These are phyloP conservation scores for Ceratocystis harringtonii DNA, from an alignment of 2,329 filamentous ascomycete genomes.

Conservation along the genomic window DNA sequence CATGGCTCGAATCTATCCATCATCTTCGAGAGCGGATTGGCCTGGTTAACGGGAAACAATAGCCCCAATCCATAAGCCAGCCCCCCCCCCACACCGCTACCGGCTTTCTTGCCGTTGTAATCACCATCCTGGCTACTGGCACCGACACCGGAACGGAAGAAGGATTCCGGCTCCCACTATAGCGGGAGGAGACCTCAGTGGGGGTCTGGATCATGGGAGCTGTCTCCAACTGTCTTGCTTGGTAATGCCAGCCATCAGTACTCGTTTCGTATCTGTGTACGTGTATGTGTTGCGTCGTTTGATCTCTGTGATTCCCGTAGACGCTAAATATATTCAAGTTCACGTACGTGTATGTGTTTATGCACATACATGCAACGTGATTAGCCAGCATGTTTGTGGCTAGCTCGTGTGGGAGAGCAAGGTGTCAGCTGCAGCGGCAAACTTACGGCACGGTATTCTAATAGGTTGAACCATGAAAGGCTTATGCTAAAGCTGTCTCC, in stretches of 20 bases:
- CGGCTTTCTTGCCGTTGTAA: neutral
- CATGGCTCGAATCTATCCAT: too few relatives aligned
- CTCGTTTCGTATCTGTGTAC: neutral
- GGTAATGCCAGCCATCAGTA: neutral
- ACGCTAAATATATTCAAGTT: too few relatives aligned
- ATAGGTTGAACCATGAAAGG: neutral
- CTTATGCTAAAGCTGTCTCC: neutral
- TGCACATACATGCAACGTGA: neutral
- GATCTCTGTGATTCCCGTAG: too few relatives aligned
- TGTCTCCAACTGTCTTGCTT: neutral
- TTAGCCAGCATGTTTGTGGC: neutral
- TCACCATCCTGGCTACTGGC: neutral
- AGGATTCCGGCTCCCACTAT: neutral
- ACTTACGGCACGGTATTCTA: neutral
- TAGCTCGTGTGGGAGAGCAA: neutral
- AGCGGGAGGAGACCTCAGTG: neutral
- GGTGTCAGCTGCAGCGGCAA: neutral
- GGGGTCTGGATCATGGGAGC: neutral
- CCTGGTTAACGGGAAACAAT: neutral
- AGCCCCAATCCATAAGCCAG: neutral
- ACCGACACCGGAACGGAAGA: conserved; percentile 7
- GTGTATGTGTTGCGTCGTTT: too few relatives aligned
- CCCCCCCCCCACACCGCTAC: neutral
- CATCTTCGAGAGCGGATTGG: neutral
- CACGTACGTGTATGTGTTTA: too few relatives aligned